Percentiles rank a stretch among this genome's conserved stretches.
Evolutionary conservation across 1,139 yeast genomes (phyloP).

Genomic region (Candida anutae): DNA sequence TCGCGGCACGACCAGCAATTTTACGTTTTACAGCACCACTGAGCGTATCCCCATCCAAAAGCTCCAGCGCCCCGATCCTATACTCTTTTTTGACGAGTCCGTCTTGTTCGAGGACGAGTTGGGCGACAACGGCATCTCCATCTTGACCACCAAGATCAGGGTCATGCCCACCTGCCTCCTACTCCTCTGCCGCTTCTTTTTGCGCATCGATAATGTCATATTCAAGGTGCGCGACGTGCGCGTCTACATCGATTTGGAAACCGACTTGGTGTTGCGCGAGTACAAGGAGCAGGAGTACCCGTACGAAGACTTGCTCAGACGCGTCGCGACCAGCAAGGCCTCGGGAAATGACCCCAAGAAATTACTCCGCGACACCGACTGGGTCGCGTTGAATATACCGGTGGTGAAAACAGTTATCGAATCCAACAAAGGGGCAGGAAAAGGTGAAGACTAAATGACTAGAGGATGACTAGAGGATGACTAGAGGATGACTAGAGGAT

Average conservation of each 20-base stretch:
- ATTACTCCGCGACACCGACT: slow-evolving; percentile 68
- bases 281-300: slow-evolving; percentile 66
- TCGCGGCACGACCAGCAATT: slow-evolving; percentile 44
- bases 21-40: slow-evolving; percentile 14
- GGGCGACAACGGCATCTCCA: slow-evolving; percentile 90
- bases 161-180: slow-evolving; percentile 83
- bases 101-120: slow-evolving; percentile 88
- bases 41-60: slow-evolving; percentile 59
- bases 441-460: too few species aligned
- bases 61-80: slow-evolving; percentile 73
- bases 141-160: slow-evolving; percentile 69
- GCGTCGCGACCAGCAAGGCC: slow-evolving; percentile 24
- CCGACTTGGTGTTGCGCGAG: slow-evolving; percentile 62
- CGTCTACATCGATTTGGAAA: slow-evolving; percentile 68
- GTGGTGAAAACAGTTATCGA: slow-evolving; percentile 19
- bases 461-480: too few species aligned
- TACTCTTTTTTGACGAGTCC: slow-evolving; percentile 81
- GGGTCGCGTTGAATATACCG: slow-evolving; percentile 65
- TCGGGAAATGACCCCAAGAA: slow-evolving; percentile 64
- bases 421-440: slow-evolving; percentile 4
- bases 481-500: too few species aligned
- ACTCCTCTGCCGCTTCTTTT: slow-evolving; percentile 65
- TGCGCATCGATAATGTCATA: slow-evolving; percentile 84
- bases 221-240: slow-evolving; percentile 82
- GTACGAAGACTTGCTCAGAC: slow-evolving; percentile 48